These are phyloP conservation scores for Blastobotrys buckinghamii DNA, from an alignment of 1,139 yeast genomes.

Conservation along the genomic window DNA sequence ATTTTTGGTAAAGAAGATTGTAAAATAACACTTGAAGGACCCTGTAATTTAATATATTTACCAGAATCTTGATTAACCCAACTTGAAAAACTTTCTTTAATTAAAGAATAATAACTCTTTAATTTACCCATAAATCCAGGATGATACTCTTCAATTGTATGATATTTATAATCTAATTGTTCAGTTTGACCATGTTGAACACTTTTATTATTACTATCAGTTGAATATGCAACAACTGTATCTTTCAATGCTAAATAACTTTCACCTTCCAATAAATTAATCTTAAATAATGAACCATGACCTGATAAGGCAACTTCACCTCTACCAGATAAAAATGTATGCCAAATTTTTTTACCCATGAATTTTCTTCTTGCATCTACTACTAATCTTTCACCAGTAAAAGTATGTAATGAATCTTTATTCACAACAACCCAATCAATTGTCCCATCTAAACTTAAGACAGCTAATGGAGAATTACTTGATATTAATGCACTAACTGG, in stretches of 20 bases:
- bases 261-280: constrained; percentile 31
- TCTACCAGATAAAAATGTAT: constrained; percentile 33
- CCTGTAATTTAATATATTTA: constrained; percentile 10
- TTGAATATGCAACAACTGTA: constrained; percentile 34
- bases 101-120: neutral
- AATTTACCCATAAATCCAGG: neutral
- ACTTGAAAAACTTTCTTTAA: constrained; percentile 1
- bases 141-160: neutral
- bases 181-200: constrained; percentile 6
- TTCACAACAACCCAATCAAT: constrained; percentile 32
- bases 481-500: constrained; percentile 20
- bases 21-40: constrained; percentile 13
- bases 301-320: constrained; percentile 33
- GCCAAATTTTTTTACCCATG: constrained; percentile 13
- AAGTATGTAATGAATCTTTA: constrained; percentile 26
- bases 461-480: constrained; percentile 25
- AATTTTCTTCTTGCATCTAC: constrained; percentile 22
- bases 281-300: constrained; percentile 32
- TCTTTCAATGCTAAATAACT: constrained; percentile 29
- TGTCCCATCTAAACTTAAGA: constrained; percentile 36
- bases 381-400: constrained; percentile 26
- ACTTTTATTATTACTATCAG: constrained; percentile 23
- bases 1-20: constrained; percentile 1
- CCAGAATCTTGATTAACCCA: constrained; percentile 10
- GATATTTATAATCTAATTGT: constrained; percentile 2